Percentiles rank a stretch among this genome's conserved stretches.
phyloP scores from a whole-genome alignment of 345 rosid species.

The Citrus sp. region DNA sequence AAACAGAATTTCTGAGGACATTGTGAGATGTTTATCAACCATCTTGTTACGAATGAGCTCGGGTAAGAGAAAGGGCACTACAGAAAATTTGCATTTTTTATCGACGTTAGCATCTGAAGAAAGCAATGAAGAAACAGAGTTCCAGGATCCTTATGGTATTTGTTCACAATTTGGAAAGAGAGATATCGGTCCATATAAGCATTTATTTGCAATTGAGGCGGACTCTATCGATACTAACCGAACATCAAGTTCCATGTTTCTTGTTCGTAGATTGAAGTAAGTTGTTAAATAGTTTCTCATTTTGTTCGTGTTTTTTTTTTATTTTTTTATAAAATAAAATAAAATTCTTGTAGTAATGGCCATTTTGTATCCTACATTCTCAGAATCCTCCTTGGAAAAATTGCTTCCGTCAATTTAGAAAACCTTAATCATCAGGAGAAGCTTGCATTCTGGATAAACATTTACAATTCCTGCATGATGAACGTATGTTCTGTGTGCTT shows the following conservation, averaged over 20 bases:
- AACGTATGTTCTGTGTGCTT: slow-evolving; percentile 40
- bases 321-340: neutral
- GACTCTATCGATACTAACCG: slow-evolving; percentile 44
- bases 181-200: slow-evolving; percentile 67
- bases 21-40: slow-evolving; percentile 58
- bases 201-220: slow-evolving; percentile 45
- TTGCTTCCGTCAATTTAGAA: slow-evolving; percentile 49
- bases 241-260: slow-evolving; percentile 52
- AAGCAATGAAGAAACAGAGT: slow-evolving; percentile 24
- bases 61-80: slow-evolving; percentile 29
- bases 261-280: slow-evolving; percentile 64
- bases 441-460: slow-evolving; percentile 93
- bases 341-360: neutral
- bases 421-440: slow-evolving; percentile 78
- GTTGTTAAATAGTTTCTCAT: slow-evolving; percentile 4
- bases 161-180: slow-evolving; percentile 46
- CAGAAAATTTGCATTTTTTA: slow-evolving; percentile 29
- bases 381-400: slow-evolving; percentile 62
- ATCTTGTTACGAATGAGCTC: slow-evolving; percentile 62
- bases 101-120: slow-evolving; percentile 26
- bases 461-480: slow-evolving; percentile 90
- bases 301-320: neutral
- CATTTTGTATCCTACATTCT: slow-evolving; percentile 15
- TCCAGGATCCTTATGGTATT: slow-evolving; percentile 55
- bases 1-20: slow-evolving; percentile 65